Percentiles rank a stretch among this genome's conserved stretches.
Evolutionary conservation across 2,329 filamentous ascomycete species (phyloP).

Genomic region (Neoscytalidium dimidiatum): DNA sequence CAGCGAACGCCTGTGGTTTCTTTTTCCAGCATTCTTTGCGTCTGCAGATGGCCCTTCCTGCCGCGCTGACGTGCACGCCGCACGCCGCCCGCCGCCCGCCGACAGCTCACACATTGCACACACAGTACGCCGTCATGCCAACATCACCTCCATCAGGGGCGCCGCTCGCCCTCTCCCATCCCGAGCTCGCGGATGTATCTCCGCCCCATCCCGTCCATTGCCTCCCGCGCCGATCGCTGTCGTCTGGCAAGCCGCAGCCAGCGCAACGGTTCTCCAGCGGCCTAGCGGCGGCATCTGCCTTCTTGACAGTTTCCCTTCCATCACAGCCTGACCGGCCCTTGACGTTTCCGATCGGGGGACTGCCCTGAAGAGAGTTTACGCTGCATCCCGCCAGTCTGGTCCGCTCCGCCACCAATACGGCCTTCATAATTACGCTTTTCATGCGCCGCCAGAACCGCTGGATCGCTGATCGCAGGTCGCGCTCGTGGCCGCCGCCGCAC

Average conservation of each 20-base stretch:
- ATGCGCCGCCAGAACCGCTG: background rate
- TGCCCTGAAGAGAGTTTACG: slow-evolving; percentile 1
- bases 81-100: background rate
- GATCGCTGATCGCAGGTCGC: background rate
- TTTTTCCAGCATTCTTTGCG: slow-evolving; percentile 5
- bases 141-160: background rate
- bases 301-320: background rate
- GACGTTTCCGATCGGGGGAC: background rate
- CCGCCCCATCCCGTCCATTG: background rate
- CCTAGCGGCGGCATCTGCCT: slow-evolving; percentile 1
- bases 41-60: background rate
- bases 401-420: slow-evolving; percentile 7
- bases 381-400: background rate
- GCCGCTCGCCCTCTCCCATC: background rate
- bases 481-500: background rate
- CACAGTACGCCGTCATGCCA: background rate
- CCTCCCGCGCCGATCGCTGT: slow-evolving; percentile 1
- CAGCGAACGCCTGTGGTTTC: background rate
- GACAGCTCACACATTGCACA: too few relatives aligned
- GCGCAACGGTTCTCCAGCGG: background rate
- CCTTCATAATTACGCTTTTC: background rate
- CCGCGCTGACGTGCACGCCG: slow-evolving; percentile 12
- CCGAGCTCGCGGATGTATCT: slow-evolving; percentile 1
- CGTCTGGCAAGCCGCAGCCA: background rate
- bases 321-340: background rate